Percentiles rank a stretch among this genome's conserved stretches.
Evolutionary conservation across 345 rosid species (phyloP).

Genomic region (Sisymbrium irio): DNA sequence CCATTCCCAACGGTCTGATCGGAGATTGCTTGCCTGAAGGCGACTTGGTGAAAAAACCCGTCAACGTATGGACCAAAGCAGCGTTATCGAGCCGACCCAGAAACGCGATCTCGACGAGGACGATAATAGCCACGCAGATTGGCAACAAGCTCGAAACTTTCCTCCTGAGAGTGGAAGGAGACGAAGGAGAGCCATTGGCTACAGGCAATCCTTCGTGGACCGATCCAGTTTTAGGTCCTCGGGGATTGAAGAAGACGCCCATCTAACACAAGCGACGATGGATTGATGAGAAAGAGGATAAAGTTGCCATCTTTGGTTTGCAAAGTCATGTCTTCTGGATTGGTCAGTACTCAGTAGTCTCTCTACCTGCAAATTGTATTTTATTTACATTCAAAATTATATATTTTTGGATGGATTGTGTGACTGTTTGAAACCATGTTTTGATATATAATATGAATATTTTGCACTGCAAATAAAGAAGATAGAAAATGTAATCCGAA

Average conservation of each 20-base stretch:
- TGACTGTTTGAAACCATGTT: neutral
- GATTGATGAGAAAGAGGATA: too few species aligned
- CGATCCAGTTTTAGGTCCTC: constrained; percentile 43
- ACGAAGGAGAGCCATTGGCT: constrained; percentile 37
- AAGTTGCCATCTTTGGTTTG: neutral
- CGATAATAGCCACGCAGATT: constrained; percentile 57
- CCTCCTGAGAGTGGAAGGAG: constrained; percentile 34
- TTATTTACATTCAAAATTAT: neutral
- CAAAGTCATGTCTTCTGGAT: neutral
- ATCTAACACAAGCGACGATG: constrained; percentile 16
- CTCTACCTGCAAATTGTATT: neutral
- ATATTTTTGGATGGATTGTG: neutral
- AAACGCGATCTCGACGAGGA: constrained; percentile 64
- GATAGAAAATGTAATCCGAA: neutral
- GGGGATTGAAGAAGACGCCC: constrained; percentile 56
- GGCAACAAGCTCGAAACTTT: constrained; percentile 68
- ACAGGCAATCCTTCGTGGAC: constrained; percentile 38
- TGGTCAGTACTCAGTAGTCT: neutral
- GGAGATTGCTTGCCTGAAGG: neutral
- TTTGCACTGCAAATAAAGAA: neutral
- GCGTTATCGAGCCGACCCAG: constrained; percentile 73
- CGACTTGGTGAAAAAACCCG: constrained; percentile 42
- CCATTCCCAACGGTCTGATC: constrained; percentile 5
- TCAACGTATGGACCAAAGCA: constrained; percentile 54
- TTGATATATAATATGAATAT: neutral